Conservation (phyloP, 768 basidiomycete species). For the Paxillus involutus region DNA sequence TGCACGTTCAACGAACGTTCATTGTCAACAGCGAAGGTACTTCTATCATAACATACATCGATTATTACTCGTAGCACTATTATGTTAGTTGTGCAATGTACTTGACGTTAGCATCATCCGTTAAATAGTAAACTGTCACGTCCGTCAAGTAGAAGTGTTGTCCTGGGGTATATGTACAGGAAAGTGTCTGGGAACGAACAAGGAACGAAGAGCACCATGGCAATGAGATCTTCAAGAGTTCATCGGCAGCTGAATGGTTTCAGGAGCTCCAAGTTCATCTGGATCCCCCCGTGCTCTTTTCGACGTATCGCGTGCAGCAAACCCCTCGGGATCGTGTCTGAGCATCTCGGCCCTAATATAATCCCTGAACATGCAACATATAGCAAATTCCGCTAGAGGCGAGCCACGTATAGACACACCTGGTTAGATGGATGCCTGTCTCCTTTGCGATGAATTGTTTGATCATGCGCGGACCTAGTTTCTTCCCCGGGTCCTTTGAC, state of each 20-base stretch:
- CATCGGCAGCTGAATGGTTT: not conserved
- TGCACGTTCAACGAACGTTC: not conserved
- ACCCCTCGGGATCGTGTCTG: constrained; percentile 9
- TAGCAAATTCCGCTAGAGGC: not conserved
- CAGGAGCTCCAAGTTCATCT: not conserved
- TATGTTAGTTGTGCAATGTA: not conserved
- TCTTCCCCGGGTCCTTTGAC: constrained; percentile 31
- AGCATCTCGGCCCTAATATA: constrained; percentile 14
- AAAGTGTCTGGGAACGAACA: too few species aligned
- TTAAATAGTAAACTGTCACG: too few species aligned
- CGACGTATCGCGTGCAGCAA: constrained; percentile 9
- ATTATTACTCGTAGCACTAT: too few species aligned
- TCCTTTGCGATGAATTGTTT: constrained; percentile 31
- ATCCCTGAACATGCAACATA: constrained; percentile 3
- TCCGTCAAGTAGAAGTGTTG: too few species aligned
- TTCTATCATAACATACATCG: not conserved
- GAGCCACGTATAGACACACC: constrained; percentile 11
- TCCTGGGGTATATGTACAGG: too few species aligned
- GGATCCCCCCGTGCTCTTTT: not conserved
- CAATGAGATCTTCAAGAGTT: not conserved
- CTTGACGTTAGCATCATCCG: not conserved
- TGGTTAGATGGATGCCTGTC: constrained; percentile 33
- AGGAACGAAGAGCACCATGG: too few species aligned
- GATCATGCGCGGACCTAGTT: constrained; percentile 26
- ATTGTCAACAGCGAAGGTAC: too few species aligned